Conservation (phyloP, 176 grass and related monocot species). For the Oryza officinalis region DNA sequence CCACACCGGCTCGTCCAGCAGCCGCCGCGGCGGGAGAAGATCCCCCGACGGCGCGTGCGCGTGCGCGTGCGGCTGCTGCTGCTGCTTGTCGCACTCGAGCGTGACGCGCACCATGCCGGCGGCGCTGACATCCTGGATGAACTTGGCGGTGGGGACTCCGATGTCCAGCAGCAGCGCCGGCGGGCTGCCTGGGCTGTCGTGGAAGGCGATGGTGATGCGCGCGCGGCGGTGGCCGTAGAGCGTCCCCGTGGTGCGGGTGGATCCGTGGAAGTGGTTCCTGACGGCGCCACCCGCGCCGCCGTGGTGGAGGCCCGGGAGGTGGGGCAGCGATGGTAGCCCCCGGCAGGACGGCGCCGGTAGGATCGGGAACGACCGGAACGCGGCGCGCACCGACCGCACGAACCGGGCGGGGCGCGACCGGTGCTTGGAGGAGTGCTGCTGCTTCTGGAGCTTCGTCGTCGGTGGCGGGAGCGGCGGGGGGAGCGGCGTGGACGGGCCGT, state of each 20-base stretch:
- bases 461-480: conserved; percentile 15
- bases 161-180: conserved; percentile 72
- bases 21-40: background rate
- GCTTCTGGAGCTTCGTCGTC: background rate
- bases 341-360: conserved; percentile 53
- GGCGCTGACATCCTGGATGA: conserved; percentile 86
- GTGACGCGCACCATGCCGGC: conserved; percentile 66
- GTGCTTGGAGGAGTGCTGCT: conserved; percentile 30
- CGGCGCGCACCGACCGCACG: conserved; percentile 59
- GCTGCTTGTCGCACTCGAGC: conserved; percentile 88
- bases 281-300: background rate
- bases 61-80: background rate
- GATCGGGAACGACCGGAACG: conserved; percentile 71
- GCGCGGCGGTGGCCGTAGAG: conserved; percentile 68
- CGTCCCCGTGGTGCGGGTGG: conserved; percentile 68
- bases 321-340: conserved; percentile 35
- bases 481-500: background rate
- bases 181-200: conserved; percentile 58
- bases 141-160: conserved; percentile 60
- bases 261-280: conserved; percentile 57
- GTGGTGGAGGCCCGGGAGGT: conserved; percentile 29
- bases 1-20: conserved; percentile 82
- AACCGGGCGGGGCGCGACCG: conserved; percentile 46
- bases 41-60: background rate
- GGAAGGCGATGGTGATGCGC: conserved; percentile 75